Base-by-base conservation (phyloP, 2,329 filamentous ascomycete genomes). In the Stachybotrys chartarum region DNA sequence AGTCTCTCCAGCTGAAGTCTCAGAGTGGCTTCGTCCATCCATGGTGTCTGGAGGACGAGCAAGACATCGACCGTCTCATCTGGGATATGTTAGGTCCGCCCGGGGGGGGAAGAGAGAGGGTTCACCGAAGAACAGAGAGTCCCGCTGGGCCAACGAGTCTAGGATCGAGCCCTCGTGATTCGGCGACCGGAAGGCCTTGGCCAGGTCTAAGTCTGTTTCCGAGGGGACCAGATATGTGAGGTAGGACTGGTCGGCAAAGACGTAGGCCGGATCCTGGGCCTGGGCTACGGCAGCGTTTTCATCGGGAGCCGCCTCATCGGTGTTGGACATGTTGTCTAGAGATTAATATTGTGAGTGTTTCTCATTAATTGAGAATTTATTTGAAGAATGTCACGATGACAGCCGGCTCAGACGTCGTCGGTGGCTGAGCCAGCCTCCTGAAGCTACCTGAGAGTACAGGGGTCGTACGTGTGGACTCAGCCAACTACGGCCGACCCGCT, bases 1-100 rank as follows among this genome's bases (percentile, higher is more conserved):
- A 91, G 72, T 55, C 86, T 78, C 52, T 76, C 75, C 42, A 91
- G 73, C 55, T 84, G 83, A 42, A 80, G 76, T 55, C 80, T 77
- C 18, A 91, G 71, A 0, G 75, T 73, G 35, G 75, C 68, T 57
- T 87, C 79, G 55, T 83, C 79, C 55, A 80, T 74, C 64, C 80
- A 77, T 5, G 85, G 84, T 8, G 85, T 85, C 63, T 82, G 81
- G 56, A 92, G 78, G 11, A 90, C 76, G 58, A 91, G 74, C 64
- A 88, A 84, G 17, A 91, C 78, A 59, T 85, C 75, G 55, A 88
- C 78, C 30, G 83, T 83, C 75, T 92, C 88, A 80, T 92, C 88
- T 91, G 65, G 79, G 5, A 39, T 48, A 46, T 46, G 57, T 65
- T 24, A 65, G 64, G 5, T 44, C 50, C n/a, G 35, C 35, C 8